Evolutionary conservation across 1,284 basidiomycete genomes (phyloP).

Genomic region (Coriolopsis trogii): DNA sequence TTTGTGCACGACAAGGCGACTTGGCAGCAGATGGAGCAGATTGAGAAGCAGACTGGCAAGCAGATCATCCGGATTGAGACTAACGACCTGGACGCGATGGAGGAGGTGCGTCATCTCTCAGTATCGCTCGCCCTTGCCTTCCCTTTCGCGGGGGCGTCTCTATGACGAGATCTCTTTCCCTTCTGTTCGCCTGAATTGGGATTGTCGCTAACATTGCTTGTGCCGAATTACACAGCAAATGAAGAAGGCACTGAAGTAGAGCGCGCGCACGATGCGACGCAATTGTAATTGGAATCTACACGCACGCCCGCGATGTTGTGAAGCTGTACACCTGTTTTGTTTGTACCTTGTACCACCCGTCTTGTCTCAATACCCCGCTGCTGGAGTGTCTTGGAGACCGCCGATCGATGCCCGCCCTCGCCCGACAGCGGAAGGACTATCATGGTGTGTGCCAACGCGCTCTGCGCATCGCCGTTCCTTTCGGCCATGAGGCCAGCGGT

Average conservation of each 20-base stretch:
- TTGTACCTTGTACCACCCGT: constrained; percentile 27
- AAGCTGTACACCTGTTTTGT: constrained; percentile 24
- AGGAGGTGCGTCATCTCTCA: constrained; percentile 77
- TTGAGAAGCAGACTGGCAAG: constrained; percentile 77
- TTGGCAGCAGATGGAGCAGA: constrained; percentile 84
- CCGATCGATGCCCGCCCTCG: too few species aligned
- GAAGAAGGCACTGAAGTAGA: constrained; percentile 75
- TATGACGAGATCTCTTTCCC: constrained; percentile 3
- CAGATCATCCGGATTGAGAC: constrained; percentile 84
- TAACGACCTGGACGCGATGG: constrained; percentile 87
- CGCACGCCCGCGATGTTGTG: too few species aligned
- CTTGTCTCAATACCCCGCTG: background rate
- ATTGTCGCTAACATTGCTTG: background rate
- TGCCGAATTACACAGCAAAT: constrained; percentile 54
- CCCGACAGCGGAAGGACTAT: too few species aligned
- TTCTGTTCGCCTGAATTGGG: background rate
- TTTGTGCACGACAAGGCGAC: constrained; percentile 90
- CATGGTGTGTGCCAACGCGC: background rate
- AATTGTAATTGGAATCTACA: background rate
- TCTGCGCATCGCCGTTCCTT: background rate
- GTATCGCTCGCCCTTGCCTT: background rate
- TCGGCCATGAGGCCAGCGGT: constrained; percentile 8
- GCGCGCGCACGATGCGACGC: background rate
- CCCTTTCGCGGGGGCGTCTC: constrained; percentile 11
- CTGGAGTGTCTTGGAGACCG: too few species aligned